Conservation (phyloP, 2,329 filamentous ascomycete genomes). For the Fusarium incarnatum region DNA sequence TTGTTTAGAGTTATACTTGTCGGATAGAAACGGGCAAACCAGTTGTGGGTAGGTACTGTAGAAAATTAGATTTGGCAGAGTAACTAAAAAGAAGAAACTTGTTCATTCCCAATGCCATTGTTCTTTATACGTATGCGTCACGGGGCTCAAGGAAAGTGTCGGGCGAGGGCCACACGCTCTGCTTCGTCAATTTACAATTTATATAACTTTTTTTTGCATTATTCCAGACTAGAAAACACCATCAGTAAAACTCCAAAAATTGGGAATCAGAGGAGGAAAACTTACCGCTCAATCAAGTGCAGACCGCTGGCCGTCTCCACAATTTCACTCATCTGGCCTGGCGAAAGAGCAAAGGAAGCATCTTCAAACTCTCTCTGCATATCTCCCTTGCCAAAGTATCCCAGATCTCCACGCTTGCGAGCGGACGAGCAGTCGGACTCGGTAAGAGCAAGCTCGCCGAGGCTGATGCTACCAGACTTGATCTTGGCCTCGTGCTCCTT, state of each 20-base stretch:
- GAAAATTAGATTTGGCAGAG: constrained; percentile 18
- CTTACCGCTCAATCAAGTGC: constrained; percentile 93
- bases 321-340: constrained; percentile 85
- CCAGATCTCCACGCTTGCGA: constrained; percentile 91
- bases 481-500: constrained; percentile 81
- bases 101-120: neutral
- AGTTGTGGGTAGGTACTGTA: constrained; percentile 24
- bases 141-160: neutral
- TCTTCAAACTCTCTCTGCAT: constrained; percentile 99
- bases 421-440: constrained; percentile 98
- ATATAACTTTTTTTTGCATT: constrained; percentile 28
- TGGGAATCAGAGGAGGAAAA: neutral
- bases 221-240: constrained; percentile 27
- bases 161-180: constrained; percentile 14
- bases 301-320: constrained; percentile 94
- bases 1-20: constrained; percentile 37
- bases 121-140: constrained; percentile 14
- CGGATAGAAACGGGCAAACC: constrained; percentile 16
- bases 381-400: constrained; percentile 92
- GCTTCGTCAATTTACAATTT: constrained; percentile 38
- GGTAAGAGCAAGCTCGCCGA: constrained; percentile 86
- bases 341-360: constrained; percentile 88
- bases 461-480: constrained; percentile 71
- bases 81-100: constrained; percentile 13
- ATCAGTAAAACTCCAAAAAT: neutral